Evolutionary conservation across 192 early-diverging fungal species (phyloP), one percentile per base, ranked within the genome.

Genomic region (Entomortierella beljakovae): DNA sequence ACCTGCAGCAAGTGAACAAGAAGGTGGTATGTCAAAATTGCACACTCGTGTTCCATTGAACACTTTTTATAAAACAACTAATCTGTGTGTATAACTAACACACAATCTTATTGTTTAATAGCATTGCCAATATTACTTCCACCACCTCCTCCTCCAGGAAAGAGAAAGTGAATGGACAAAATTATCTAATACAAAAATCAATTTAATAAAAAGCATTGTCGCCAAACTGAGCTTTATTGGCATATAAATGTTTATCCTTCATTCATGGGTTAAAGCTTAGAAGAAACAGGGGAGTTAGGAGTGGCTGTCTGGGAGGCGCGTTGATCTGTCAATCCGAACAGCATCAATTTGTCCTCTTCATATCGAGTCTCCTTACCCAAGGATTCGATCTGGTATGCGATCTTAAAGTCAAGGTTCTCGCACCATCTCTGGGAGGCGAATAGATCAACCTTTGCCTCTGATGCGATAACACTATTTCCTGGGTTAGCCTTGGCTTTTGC

Each of bases 281-380:
- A 33, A 33, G 51, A 25, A 42, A 68, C 42, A 42, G 49, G 10
- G 15, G 64, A 67, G 6, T 49, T 40, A 0, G 23, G 50, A 1
- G 64, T 16, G 9, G 59, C 4, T 28, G 9, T 22, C 15, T 68
- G 64, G 20, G 58, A 46, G 11, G 58, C 50, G 16, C 75, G 66
- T 5, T 38, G 61, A 48, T 70, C 75, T 3, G 61, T 62, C n/a
- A 79, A 33, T 50, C 57, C 75, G 60, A 79, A 79, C 16, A 79
- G 31, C 75, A 79, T 79, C 61, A 70, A n/a, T 51, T 70, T 79
- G 33, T 79, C 75, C 26, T 79, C 67, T 16, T 79, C 68, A 54
- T 70, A 79, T 2, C 61, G 34, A 3, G 50, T 46, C 15, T 70
- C 62, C 16, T 55, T 58, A 31, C 75, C 61, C 10, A 79, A 35